These are phyloP conservation scores for Westerdykella aurantiaca DNA, from an alignment of 2,329 filamentous ascomycete genomes.

Conservation along the genomic window DNA sequence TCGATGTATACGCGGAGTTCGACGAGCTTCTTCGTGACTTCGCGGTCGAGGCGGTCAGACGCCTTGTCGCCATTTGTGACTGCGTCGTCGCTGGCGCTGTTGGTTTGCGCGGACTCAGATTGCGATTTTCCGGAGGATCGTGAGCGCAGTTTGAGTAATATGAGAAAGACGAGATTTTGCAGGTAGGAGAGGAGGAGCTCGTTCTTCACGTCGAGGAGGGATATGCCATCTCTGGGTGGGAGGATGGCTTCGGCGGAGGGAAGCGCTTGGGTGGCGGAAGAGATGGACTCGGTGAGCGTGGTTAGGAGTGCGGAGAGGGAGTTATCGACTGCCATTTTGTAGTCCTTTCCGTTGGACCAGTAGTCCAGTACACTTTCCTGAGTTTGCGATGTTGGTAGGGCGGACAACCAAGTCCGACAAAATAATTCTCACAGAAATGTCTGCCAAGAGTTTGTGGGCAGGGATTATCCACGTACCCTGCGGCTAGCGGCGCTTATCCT, in stretches of 20 bases:
- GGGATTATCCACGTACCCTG: too few relatives aligned
- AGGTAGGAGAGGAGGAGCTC: conserved; percentile 95
- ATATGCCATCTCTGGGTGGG: conserved; percentile 81
- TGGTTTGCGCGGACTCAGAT: conserved; percentile 38
- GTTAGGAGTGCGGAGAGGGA: conserved; percentile 38
- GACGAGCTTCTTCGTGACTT: conserved; percentile 78
- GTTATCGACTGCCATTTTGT: conserved; percentile 35
- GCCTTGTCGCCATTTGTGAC: conserved; percentile 26
- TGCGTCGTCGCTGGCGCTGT: conserved; percentile 19
- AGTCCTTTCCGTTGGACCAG: too few relatives aligned
- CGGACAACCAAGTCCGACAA: background rate
- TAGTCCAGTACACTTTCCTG: background rate
- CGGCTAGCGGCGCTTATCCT: background rate
- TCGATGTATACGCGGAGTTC: conserved; percentile 90
- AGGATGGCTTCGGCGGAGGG: conserved; percentile 58
- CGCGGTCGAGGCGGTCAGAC: conserved; percentile 50
- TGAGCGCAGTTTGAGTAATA: conserved; percentile 66
- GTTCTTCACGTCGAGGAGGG: conserved; percentile 91
- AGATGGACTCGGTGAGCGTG: conserved; percentile 54
- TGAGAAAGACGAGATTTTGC: conserved; percentile 85
- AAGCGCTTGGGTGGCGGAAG: conserved; percentile 50
- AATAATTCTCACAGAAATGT: background rate
- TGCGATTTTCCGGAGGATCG: conserved; percentile 21
- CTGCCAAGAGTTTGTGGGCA: background rate
- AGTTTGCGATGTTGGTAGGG: background rate